Evolutionary conservation across 805 yeast genomes (phyloP).

Genomic region (Candida boleticola): DNA sequence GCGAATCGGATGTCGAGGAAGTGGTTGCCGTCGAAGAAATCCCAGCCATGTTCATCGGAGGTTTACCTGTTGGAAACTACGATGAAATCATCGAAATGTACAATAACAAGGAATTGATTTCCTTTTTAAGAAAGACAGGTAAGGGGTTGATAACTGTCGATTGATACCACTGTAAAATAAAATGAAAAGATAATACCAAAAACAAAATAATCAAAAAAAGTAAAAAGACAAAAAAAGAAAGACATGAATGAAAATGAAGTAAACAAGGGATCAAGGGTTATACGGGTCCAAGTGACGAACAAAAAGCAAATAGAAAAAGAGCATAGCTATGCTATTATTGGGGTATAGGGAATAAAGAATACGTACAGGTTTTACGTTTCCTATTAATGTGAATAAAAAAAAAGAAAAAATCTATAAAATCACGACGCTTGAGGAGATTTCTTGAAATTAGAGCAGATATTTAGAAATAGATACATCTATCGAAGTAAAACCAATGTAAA

Average conservation of each 20-base stretch:
- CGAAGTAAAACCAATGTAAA: too few species aligned
- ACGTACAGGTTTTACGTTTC: too few species aligned
- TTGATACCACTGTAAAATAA: constrained; percentile 5
- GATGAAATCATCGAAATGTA: constrained; percentile 21
- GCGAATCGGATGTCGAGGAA: constrained; percentile 6
- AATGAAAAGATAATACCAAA: neutral
- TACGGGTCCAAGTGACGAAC: too few species aligned
- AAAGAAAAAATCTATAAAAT: too few species aligned
- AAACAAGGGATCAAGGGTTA: too few species aligned
- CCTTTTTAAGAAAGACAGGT: constrained; percentile 24
- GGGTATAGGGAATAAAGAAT: too few species aligned
- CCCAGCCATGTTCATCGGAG: constrained; percentile 34
- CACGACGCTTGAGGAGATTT: too few species aligned
- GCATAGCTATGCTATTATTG: too few species aligned
- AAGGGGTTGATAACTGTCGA: constrained; percentile 26
- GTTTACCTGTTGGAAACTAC: constrained; percentile 29
- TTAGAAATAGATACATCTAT: too few species aligned
- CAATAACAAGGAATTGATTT: constrained; percentile 17
- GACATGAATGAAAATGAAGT: neutral
- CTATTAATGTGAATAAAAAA: too few species aligned
- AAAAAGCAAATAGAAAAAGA: too few species aligned
- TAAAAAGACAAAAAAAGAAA: neutral
- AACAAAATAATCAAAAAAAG: neutral
- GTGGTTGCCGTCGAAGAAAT: constrained; percentile 12
- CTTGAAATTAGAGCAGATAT: too few species aligned